phyloP scores from a whole-genome alignment of 225 moss, liverwort and hornwort genomes.

The Sphagnum tenellum region DNA sequence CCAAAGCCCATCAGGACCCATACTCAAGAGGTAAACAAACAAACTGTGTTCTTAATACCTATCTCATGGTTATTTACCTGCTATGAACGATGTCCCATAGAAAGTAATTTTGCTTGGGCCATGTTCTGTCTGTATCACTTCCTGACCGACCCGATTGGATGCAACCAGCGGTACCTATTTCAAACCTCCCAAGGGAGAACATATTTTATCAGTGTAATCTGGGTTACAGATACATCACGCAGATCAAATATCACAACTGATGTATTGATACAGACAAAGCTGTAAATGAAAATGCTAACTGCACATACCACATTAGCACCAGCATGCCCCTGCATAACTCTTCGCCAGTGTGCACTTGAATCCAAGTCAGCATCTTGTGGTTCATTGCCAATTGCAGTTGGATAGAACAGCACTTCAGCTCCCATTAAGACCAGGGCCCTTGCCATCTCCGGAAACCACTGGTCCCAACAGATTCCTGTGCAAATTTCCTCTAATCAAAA shows the following conservation, averaged over 20 bases:
- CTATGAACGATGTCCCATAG: slow-evolving; percentile 85
- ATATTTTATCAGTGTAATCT: not conserved
- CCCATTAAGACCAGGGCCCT: slow-evolving; percentile 79
- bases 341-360: slow-evolving; percentile 77
- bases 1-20: not conserved
- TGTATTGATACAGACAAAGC: too few relatives aligned
- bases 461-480: slow-evolving; percentile 91
- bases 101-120: slow-evolving; percentile 80
- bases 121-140: slow-evolving; percentile 70
- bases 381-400: slow-evolving; percentile 83
- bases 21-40: too few relatives aligned
- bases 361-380: slow-evolving; percentile 73
- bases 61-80: slow-evolving; percentile 19
- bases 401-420: slow-evolving; percentile 81
- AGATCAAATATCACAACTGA: too few relatives aligned
- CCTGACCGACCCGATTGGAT: slow-evolving; percentile 73
- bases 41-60: too few relatives aligned
- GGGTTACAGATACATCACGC: too few relatives aligned
- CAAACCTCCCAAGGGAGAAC: not conserved
- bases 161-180: slow-evolving; percentile 62
- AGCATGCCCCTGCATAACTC: slow-evolving; percentile 98
- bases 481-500: not conserved
- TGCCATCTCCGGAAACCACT: slow-evolving; percentile 93
- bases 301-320: slow-evolving; percentile 67
- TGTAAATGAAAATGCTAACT: too few relatives aligned